Base-by-base conservation (phyloP, 2,329 filamentous ascomycete genomes). In the Xylariaceae sp. region DNA sequence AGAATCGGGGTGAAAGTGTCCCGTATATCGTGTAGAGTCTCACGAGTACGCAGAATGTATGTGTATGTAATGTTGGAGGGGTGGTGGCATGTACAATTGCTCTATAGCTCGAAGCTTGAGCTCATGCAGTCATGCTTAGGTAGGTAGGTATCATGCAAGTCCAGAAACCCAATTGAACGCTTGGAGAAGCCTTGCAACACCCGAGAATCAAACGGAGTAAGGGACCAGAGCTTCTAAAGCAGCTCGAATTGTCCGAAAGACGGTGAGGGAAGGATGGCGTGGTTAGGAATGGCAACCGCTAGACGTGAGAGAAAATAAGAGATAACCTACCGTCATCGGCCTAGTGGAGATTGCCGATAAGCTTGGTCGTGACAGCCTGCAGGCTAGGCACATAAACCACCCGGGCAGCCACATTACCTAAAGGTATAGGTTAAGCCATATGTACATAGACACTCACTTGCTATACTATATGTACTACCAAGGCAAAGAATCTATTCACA, bases 51-150 rank as follows among this genome's bases (percentile, higher is more conserved):
- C n/a, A n/a, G n/a, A n/a, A n/a, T 46, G 9, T 16, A 23, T 3
- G 7, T 37, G 14, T 37, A 37, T 37, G 32, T 14, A 37, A 37
- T 10, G 32, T 14, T 37, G 32, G 32, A 37, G 32, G 32, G 32
- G 5, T 16, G 14, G 14, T 10, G 6, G 3, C 5, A 37, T 4
- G 23, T 37, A 37, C 14, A 37, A 37, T 40, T 49, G 45, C 48
- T 53, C n/a, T n/a, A n/a, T n/a, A n/a, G n/a, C n/a, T n/a, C n/a
- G n/a, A n/a, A 9, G 32, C 41, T 48, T 41, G 29, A 54, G 45
- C 40, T 60, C 50, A 60, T 57, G 57, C 50, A 21, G 54, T 56
- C 57, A 62, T 62, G 19, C 54, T 60, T 21, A 26, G 5, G n/a
- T n/a, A n/a, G n/a, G n/a, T 19, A 43, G 41, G 18, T 48, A 19